phyloP scores from a whole-genome alignment of 768 basidiomycete genomes.

The Mycena galericulata region DNA sequence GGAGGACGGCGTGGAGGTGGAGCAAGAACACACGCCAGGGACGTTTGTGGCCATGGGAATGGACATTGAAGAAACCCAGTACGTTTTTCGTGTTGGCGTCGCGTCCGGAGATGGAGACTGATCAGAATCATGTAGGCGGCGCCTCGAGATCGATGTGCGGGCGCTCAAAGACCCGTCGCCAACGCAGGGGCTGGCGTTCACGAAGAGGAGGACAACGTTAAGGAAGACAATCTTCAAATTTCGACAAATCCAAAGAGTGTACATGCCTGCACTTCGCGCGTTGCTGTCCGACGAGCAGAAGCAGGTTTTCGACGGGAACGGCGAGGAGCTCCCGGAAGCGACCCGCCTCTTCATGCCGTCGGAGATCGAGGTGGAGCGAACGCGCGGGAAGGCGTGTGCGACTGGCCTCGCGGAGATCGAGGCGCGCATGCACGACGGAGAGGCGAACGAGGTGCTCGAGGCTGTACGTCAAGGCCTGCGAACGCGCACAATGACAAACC shows the following conservation, averaged over 20 bases:
- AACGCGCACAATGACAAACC: slow-evolving; percentile 8
- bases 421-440: neutral
- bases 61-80: slow-evolving; percentile 6
- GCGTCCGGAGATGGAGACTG: neutral
- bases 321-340: neutral
- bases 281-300: neutral
- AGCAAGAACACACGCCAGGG: neutral
- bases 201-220: neutral
- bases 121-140: too few relatives aligned
- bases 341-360: slow-evolving; percentile 10
- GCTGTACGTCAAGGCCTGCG: neutral
- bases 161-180: slow-evolving; percentile 2
- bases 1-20: neutral
- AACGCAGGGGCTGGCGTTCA: neutral
- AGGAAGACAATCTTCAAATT: neutral
- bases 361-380: neutral
- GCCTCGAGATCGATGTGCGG: too few relatives aligned
- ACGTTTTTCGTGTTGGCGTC: neutral
- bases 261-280: neutral
- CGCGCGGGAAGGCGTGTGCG: neutral
- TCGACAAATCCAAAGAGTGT: neutral
- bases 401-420: neutral
- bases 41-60: neutral
- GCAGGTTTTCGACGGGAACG: neutral
- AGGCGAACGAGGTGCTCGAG: neutral